These are phyloP conservation scores for Aspergillus uvarum DNA, from an alignment of 2,329 filamentous ascomycete species.

Conservation along the genomic window DNA sequence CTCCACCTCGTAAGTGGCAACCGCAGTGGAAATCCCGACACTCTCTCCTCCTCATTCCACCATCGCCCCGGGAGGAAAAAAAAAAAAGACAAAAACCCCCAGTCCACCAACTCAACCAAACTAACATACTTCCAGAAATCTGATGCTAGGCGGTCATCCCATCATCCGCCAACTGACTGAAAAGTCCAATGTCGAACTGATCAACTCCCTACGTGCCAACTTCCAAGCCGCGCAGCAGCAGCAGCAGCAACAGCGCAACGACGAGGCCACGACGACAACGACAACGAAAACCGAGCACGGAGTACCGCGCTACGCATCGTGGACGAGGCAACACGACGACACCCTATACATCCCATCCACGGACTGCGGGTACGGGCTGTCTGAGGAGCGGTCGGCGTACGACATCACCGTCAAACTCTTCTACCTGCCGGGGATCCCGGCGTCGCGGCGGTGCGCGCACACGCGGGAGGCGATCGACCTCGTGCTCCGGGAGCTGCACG, in stretches of 20 bases:
- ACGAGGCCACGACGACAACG: slow-evolving; percentile 13
- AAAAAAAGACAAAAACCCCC: background rate
- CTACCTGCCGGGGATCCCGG: slow-evolving; percentile 72
- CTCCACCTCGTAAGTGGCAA: slow-evolving; percentile 71
- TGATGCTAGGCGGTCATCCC: slow-evolving; percentile 79
- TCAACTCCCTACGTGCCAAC: slow-evolving; percentile 81
- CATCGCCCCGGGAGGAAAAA: background rate
- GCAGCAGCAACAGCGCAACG: slow-evolving; percentile 52
- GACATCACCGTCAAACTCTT: slow-evolving; percentile 96
- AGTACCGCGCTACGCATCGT: slow-evolving; percentile 43
- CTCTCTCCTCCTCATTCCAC: background rate
- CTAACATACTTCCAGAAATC: slow-evolving; percentile 58
- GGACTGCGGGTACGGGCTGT: slow-evolving; percentile 69
- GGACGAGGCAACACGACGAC: slow-evolving; percentile 66
- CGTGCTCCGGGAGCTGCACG: slow-evolving; percentile 75
- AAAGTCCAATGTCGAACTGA: slow-evolving; percentile 90
- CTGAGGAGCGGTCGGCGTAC: slow-evolving; percentile 81
- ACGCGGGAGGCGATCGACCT: slow-evolving; percentile 75
- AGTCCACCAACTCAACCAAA: background rate
- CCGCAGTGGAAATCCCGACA: background rate
- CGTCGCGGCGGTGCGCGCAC: slow-evolving; percentile 65
- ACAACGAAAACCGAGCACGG: slow-evolving; percentile 7
- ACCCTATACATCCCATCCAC: slow-evolving; percentile 75
- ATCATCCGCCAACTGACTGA: slow-evolving; percentile 77
- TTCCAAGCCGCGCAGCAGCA: slow-evolving; percentile 70